Evolutionary conservation across 345 rosid species (phyloP), one percentile per base, ranked within the genome.

Genomic region (Melaleuca quinquenervia): DNA sequence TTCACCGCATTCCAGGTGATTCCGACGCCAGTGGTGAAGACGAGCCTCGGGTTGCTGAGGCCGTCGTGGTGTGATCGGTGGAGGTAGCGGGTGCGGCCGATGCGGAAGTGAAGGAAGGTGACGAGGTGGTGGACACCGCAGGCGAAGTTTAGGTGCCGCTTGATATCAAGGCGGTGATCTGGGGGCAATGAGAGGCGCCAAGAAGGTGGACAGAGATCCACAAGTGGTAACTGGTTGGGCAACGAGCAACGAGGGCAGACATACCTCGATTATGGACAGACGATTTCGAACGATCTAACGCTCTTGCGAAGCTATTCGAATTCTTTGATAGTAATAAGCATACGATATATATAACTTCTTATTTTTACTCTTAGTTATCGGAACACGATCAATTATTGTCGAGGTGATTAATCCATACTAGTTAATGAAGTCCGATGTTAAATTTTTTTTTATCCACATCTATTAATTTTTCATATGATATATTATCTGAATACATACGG

Each of bases 351-450:
- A 11, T 58, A 58, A 58, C 2, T 58, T 58, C 8, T 58, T 16
- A 6, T 58, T n/a, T 12, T 11, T 0, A 58, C 32, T 6, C 15
- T n/a, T 11, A 6, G 1, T 58, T 0, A 1, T n/a, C 1, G 1
- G 0, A 58, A 58, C 36, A n/a, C 14, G 8, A 58, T n/a, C 11
- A 6, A 24, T 24, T 11, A n/a, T 58, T 0, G 27, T 6, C 1
- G 3, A 58, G 1, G 1, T 0, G 0, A 1, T n/a, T 0, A 0
- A 12, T n/a, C 1, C 3, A 0, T 0, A 0, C 0, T 56, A 1
- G 0, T 3, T 56, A 2, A 0, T 0, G 7, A 26, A 26, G 3
- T 24, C 3, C 0, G 0, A 56, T 56, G 3, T 4, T 41, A 41
- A 41, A 41, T 2, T 41, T 41, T 41, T 41, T 41, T 41, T 41